Evolutionary conservation across 148 eudicot species (phyloP), one percentile per base, ranked within the genome.

Genomic region (Diospyros kaki): DNA sequence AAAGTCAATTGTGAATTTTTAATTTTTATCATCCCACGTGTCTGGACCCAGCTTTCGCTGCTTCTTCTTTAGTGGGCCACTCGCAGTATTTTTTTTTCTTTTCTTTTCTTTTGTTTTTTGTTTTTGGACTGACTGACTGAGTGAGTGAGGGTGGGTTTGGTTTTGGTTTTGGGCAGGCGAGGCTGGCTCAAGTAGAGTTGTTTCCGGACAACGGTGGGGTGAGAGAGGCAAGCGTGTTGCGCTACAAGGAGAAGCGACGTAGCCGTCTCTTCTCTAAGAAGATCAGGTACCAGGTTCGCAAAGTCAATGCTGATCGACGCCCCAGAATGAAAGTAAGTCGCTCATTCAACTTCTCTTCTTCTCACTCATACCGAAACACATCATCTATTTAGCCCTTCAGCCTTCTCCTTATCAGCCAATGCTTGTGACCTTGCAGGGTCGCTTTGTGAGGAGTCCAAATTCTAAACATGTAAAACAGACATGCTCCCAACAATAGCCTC

Each of bases 241-340:
- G 97, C 13, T 94, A 94, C 79, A 94, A 91, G 78, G 97, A 94
- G 74, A 91, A 94, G 77, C 80, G 95, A 4, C 91, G 93, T n/a
- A 90, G 83, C 0, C 86, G 98, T 11, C 90, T 94, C 43, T 88
- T 90, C 76, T 90, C 97, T n/a, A 94, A 88, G 84, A 94, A 94
- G 82, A 91, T 94, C 61, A 84, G 95, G 63, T 94, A 90, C 73
- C 95, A 94, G 64, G 98, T 92, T 43, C 77, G 97, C 52, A 94
- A 91, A 87, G 91, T 94, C 66, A 90, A 91, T 56, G 97, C 97
- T 38, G 97, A 94, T 86, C 87, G 81, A 77, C 85, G 97, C 48
- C 97, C 93, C 39, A 82, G 97, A 86, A 87, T 87, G 86, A 94
- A 94, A 97, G 97, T 94, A 84, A 73, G 71, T 75, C 28, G 0